Evolutionary conservation across 257 asterid species (phyloP).

Genomic region (Plantago ovata): DNA sequence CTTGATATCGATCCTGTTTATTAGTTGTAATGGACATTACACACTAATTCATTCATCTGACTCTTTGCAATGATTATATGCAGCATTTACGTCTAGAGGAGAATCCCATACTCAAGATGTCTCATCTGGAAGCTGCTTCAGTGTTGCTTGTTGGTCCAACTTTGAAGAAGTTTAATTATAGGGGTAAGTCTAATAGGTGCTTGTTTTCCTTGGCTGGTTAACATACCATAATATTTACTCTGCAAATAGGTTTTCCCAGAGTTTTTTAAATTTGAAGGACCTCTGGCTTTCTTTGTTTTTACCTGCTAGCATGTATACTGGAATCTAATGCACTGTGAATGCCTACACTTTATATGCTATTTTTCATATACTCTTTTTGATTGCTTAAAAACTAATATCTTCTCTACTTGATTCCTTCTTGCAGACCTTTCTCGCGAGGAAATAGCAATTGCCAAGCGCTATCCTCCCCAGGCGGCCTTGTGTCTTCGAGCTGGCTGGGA

Average conservation of each 20-base stretch:
- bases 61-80: slow-evolving; percentile 31
- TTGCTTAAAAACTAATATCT: not conserved
- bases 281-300: slow-evolving; percentile 2
- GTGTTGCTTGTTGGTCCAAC: slow-evolving; percentile 95
- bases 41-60: not conserved
- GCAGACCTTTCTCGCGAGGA: slow-evolving; percentile 90
- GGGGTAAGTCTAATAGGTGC: slow-evolving; percentile 48
- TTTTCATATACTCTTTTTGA: slow-evolving; percentile 1
- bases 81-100: slow-evolving; percentile 99
- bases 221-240: slow-evolving; percentile 4
- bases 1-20: slow-evolving; percentile 13
- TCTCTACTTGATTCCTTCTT: slow-evolving; percentile 14
- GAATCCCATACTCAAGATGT: slow-evolving; percentile 94
- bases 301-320: slow-evolving; percentile 13
- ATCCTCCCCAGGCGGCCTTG: slow-evolving; percentile 86
- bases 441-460: slow-evolving; percentile 71
- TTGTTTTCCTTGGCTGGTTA: slow-evolving; percentile 7
- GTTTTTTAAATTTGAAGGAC: not conserved
- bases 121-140: slow-evolving; percentile 90
- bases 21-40: not conserved
- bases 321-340: slow-evolving; percentile 13
- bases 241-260: not conserved
- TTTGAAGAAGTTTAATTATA: slow-evolving; percentile 89
- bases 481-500: slow-evolving; percentile 97
- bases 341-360: not conserved